Evolutionary conservation across 139 green algal genomes (phyloP), one percentile per base, ranked within the genome.

Genomic region (Desmodesmus armatus): DNA sequence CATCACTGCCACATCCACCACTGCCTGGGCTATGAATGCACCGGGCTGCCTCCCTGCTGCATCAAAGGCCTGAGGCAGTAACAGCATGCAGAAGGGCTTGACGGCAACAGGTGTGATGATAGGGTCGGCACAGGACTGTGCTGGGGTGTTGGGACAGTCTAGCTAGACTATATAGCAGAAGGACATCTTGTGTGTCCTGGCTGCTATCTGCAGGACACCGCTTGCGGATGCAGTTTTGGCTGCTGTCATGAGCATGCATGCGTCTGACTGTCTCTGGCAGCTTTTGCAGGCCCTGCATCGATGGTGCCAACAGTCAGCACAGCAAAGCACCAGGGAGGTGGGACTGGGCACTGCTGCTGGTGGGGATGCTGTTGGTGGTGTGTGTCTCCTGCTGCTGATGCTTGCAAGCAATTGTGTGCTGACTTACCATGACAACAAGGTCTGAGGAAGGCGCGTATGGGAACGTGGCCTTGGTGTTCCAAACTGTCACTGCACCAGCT

Each of bases 371-470:
- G n/a, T n/a, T n/a, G n/a, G n/a, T n/a, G n/a, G n/a, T n/a, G n/a
- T n/a, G n/a, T n/a, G n/a, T n/a, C n/a, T 27, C 31, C 5, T 35
- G 58, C 58, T 35, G 11, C 1, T 66, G 1, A 27, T 63, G 53
- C 2, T 63, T 19, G 21, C 53, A 63, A 31, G 13, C 53, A 63
- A 63, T n/a, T n/a, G n/a, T 63, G 11, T 63, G 53, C 13, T 63
- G 53, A 63, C 74, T 82, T 15, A 82, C 76, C 76, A 82, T 82
- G 53, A 82, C 39, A 23, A 29, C 37, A 25, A 82, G n/a, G 55
- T 82, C 76, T 23, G 55, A 58, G 2, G 76, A 72, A 15, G 76
- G 76, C n/a, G 47, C 76, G 29, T 82, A 82, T 3, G 76, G 25
- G 21, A 82, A 72, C 19, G 55, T 60, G 0, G 39, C 35, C 27